Evolutionary conservation across 371 early-diverging fungal species (phyloP), one percentile per base, ranked within the genome.

Genomic region (Rhizopus stolonifer): DNA sequence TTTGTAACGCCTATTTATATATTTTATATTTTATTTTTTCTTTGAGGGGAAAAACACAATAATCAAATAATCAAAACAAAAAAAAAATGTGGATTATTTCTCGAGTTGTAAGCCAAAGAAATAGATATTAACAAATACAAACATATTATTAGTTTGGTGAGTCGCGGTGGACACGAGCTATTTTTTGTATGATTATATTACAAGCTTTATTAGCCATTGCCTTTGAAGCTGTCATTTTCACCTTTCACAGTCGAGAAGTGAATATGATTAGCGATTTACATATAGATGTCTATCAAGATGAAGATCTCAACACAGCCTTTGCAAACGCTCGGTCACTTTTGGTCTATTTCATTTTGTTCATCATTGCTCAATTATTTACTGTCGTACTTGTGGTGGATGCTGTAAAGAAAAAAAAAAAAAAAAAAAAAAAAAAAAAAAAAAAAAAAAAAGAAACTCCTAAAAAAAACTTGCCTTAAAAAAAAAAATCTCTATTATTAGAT

Each of bases 71-170:
- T 36, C 9, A 36, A 29, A 29, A 14, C 4, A 4, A 36, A 36
- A 4, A 36, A n/a, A n/a, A 17, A 54, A 77, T 77, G 77, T 77
- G 77, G 77, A 77, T 72, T 55, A 65, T 77, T 39, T 70, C 77
- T 60, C 70, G 77, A 49, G 69, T 77, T 23, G 77, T 72, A 42
- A 42, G 42, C 5, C 5, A 42, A 42, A 7, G 19, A 21, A 21
- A 18, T 10, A 42, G 19, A 21, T 21, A 42, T n/a, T 11, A 36
- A 36, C n/a, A 36, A 13, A 46, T 25, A 15, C 9, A 7, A 22
- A 48, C 9, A 24, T 21, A 25, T 42, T 39, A 33, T n/a, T 60
- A 77, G 77, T 77, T 77, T 70, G 77, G 77, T 39, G 77, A 77
- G 42, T 77, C 77, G 33, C 59, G 65, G 42, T 77, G 73, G 71